Percentiles rank a stretch among this genome's conserved stretches.
These are phyloP conservation scores for Psilocybe cyanescens DNA, from an alignment of 768 basidiomycete genomes.

Conservation along the genomic window DNA sequence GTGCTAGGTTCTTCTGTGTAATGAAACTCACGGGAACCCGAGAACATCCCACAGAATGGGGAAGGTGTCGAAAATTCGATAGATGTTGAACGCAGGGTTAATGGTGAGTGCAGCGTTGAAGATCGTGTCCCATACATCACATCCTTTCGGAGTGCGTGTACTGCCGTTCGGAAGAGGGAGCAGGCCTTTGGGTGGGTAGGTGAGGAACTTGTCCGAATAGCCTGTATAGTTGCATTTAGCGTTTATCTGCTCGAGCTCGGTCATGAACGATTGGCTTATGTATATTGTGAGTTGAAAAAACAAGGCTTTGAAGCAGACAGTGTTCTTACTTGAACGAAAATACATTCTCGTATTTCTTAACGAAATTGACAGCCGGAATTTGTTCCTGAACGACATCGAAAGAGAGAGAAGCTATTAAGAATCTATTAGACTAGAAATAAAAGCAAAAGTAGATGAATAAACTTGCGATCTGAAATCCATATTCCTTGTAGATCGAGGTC, in stretches of 20 bases:
- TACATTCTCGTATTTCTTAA: constrained; percentile 70
- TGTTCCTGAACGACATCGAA: constrained; percentile 68
- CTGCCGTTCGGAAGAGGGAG: constrained; percentile 73
- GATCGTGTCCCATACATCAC: constrained; percentile 71
- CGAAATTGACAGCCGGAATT: constrained; percentile 76
- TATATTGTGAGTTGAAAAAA: not conserved
- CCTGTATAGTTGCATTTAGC: constrained; percentile 62
- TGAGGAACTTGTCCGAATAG: constrained; percentile 65
- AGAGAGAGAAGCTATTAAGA: constrained; percentile 52
- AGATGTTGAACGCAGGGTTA: constrained; percentile 80
- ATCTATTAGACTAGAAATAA: not conserved
- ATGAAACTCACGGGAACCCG: constrained; percentile 67
- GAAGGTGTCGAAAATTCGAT: constrained; percentile 77
- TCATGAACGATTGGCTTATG: constrained; percentile 64
- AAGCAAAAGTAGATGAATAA: not conserved
- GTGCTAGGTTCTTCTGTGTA: not conserved
- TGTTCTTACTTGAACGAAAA: constrained; percentile 71
- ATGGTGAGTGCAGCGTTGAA: constrained; percentile 61
- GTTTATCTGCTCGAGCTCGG: constrained; percentile 56
- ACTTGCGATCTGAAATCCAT: constrained; percentile 75
- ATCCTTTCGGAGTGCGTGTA: constrained; percentile 47
- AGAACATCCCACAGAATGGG: constrained; percentile 81
- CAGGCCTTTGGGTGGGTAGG: constrained; percentile 66
- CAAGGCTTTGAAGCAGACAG: not conserved
- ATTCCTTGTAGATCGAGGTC: constrained; percentile 68